phyloP scores from a whole-genome alignment of 768 basidiomycete species.

The Daedaleopsis sinensis region DNA sequence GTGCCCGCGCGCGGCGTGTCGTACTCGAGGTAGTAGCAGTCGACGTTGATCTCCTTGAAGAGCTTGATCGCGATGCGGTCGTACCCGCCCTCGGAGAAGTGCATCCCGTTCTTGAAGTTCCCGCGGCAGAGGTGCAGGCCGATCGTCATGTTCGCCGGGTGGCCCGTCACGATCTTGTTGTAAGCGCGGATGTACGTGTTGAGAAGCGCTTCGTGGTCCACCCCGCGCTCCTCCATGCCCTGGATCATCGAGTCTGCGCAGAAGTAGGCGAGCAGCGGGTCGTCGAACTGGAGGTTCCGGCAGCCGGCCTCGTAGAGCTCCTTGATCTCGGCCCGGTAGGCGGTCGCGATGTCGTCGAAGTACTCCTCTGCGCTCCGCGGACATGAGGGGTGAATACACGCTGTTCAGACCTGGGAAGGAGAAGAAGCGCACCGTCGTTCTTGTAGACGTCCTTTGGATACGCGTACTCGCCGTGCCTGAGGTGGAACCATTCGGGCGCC shows the following conservation, averaged over 20 bases:
- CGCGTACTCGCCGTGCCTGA: constrained; percentile 64
- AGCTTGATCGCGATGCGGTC: constrained; percentile 55
- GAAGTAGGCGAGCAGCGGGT: constrained; percentile 60
- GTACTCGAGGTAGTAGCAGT: constrained; percentile 59
- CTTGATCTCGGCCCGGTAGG: constrained; percentile 48
- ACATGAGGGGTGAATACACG: not conserved
- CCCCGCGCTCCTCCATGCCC: constrained; percentile 60
- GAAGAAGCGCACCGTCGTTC: constrained; percentile 49
- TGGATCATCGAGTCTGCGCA: constrained; percentile 59
- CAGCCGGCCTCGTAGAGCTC: constrained; percentile 48
- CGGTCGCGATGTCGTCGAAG: constrained; percentile 50
- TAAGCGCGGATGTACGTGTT: constrained; percentile 68
- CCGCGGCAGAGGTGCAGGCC: constrained; percentile 65
- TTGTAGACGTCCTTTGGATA: constrained; percentile 63
- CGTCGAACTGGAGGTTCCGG: constrained; percentile 49
- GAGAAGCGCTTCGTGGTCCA: constrained; percentile 65
- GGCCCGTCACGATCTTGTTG: constrained; percentile 54
- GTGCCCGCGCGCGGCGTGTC: constrained; percentile 66
- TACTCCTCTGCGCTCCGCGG: constrained; percentile 39
- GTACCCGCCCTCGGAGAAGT: constrained; percentile 67
- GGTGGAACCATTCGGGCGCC: constrained; percentile 73
- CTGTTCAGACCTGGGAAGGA: constrained; percentile 20
- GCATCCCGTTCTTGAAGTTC: constrained; percentile 42
- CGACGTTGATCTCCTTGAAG: constrained; percentile 62
- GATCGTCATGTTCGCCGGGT: constrained; percentile 56